Evolutionary conservation across 129 eudicot species (phyloP), one percentile per base, ranked within the genome.

Genomic region (Flaveria ramosissima): DNA sequence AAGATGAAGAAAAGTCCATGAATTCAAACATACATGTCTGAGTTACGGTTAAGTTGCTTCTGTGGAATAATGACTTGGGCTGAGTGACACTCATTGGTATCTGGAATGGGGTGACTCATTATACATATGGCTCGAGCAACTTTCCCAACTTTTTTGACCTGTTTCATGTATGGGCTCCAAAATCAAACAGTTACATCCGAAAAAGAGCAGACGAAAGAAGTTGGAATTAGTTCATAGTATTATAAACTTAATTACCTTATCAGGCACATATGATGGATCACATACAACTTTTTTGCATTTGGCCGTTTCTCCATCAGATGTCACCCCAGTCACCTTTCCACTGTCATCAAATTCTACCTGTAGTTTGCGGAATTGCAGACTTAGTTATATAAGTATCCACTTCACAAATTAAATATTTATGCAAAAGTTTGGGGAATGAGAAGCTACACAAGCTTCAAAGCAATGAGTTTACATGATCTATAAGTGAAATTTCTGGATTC

Each of bases 241-340:
- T 39, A 27, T 39, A 26, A 9, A 27, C 45, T 78, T 67, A 24
- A 74, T 83, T 78, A 86, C 96, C 97, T 88, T 90, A 39, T 86
- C 92, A 20, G 98, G 91, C 73, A 88, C 74, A 79, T 93, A 93
- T 71, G 92, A 84, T 51, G 98, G 96, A 85, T 93, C 98, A 81
- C 98, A 93, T n/a, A 93, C 98, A 71, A 93, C 97, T 82, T 88
- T 90, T 84, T 90, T 93, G 89, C 98, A 90, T 78, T 90, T 93
- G 14, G 98, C 98, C 62, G 97, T 93, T 90, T 93, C 97, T 83
- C 97, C 98, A 70, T 93, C 96, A 60, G 97, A 93, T 8, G 97
- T 83, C 75, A 93, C 98, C 21, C 97, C 98, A 63, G 79, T 51
- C 55, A 82, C 98, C 81, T 86, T 89, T 66, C 98, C 98, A 80